phyloP scores from a whole-genome alignment of 1,139 yeast species.

The Zygoascus sp. region DNA sequence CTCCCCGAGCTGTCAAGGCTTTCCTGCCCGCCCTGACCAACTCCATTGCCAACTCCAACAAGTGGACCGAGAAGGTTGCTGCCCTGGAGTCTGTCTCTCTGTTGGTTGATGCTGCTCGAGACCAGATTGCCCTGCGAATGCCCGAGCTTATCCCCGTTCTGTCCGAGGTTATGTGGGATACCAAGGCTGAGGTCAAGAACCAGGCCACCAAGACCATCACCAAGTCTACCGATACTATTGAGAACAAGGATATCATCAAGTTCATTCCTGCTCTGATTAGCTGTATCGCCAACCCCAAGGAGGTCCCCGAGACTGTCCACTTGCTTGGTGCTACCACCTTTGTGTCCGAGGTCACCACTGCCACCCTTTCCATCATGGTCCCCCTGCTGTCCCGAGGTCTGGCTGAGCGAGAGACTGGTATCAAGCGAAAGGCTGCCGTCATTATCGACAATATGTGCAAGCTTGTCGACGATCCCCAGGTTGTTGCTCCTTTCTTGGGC shows the following conservation, averaged over 20 bases:
- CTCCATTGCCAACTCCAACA: constrained; percentile 69
- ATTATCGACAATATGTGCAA: constrained; percentile 99
- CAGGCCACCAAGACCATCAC: constrained; percentile 95
- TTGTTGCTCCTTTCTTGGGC: constrained; percentile 97
- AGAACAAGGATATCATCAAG: constrained; percentile 99
- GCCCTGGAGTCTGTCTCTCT: constrained; percentile 77
- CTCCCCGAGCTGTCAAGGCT: constrained; percentile 92
- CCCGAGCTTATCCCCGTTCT: constrained; percentile 97
- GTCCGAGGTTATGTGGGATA: constrained; percentile 99
- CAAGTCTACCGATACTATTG: constrained; percentile 95
- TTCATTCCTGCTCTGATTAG: constrained; percentile 96
- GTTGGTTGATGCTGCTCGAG: constrained; percentile 92
- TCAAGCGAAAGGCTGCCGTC: constrained; percentile 99
- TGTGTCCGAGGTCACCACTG: constrained; percentile 99
- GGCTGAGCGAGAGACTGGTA: constrained; percentile 98
- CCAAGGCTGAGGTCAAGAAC: constrained; percentile 95
- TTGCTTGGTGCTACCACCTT: constrained; percentile 98
- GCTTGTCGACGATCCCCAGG: constrained; percentile 99
- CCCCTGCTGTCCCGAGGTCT: constrained; percentile 99
- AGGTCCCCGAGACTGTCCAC: constrained; percentile 98
- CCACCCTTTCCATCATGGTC: constrained; percentile 98
- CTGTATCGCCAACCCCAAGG: constrained; percentile 95
- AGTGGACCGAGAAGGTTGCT: constrained; percentile 98
- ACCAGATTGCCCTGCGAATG: constrained; percentile 96
- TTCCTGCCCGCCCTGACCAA: constrained; percentile 75